A percentile compares a stretch with the other conserved stretches of the same genome.
These are phyloP conservation scores for Acer yangbiense DNA, from an alignment of 345 rosid species.

Conservation along the genomic window DNA sequence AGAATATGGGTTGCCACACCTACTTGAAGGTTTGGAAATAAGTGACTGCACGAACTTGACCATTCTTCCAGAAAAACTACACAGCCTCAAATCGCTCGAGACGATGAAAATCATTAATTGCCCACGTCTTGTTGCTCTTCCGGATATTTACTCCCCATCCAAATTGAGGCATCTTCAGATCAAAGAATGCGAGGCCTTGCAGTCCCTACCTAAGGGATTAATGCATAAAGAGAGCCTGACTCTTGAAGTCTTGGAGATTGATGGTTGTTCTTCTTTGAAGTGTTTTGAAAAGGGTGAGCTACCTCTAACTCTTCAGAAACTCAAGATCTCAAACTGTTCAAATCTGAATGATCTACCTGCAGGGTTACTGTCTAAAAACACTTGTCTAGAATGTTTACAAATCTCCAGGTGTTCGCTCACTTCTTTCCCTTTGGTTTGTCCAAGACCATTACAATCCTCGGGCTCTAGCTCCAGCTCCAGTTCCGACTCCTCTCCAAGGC, in stretches of 20 bases:
- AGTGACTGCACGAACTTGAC: background rate
- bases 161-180: background rate
- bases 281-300: background rate
- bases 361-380: background rate
- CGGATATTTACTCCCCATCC: background rate
- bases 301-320: background rate
- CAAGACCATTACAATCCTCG: no score
- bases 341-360: background rate
- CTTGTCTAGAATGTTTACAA: background rate
- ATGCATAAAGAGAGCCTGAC: background rate
- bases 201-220: background rate
- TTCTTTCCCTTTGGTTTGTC: background rate
- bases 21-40: background rate
- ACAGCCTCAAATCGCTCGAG: background rate
- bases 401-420: background rate
- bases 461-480: background rate
- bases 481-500: background rate
- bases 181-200: background rate
- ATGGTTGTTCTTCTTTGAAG: background rate
- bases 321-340: background rate
- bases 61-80: background rate
- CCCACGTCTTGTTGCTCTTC: background rate
- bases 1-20: background rate
- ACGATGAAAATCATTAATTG: background rate
- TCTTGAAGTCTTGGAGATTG: conserved; percentile 4